A percentile compares a stretch with the other conserved stretches of the same genome.
These are phyloP conservation scores for Phytophthora ramorum DNA, from an alignment of 352 stramenopile species.

Conservation along the genomic window DNA sequence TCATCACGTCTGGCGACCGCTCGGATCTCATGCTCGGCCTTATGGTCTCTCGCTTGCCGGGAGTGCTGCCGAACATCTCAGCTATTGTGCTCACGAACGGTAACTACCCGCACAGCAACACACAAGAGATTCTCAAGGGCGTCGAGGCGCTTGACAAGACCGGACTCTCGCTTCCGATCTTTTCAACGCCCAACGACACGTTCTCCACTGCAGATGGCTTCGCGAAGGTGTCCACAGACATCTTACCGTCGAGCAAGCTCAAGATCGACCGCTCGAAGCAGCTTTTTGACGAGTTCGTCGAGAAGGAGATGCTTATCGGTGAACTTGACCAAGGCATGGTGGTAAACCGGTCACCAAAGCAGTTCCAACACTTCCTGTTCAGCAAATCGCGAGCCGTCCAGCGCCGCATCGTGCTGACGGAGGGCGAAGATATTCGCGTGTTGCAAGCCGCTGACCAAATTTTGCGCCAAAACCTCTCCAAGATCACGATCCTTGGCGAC, in stretches of 20 bases:
- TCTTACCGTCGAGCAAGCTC: conserved; percentile 68
- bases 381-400: conserved; percentile 74
- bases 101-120: conserved; percentile 78
- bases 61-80: conserved; percentile 72
- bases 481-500: conserved; percentile 83
- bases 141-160: conserved; percentile 74
- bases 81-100: conserved; percentile 82
- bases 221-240: conserved; percentile 65
- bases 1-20: conserved; percentile 80
- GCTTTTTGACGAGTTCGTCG: conserved; percentile 72
- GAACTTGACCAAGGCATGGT: conserved; percentile 70
- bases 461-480: conserved; percentile 64
- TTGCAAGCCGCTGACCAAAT: conserved; percentile 83
- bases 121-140: conserved; percentile 71
- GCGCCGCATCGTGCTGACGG: conserved; percentile 87
- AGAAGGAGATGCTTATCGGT: conserved; percentile 70
- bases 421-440: conserved; percentile 84
- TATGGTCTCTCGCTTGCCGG: conserved; percentile 70
- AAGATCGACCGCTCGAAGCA: conserved; percentile 77
- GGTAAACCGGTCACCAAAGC: conserved; percentile 76
- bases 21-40: conserved; percentile 78
- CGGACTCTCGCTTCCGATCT: conserved; percentile 77
- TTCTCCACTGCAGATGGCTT: conserved; percentile 69
- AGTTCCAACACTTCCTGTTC: conserved; percentile 89
- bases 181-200: conserved; percentile 67